phyloP scores from a whole-genome alignment of 2,329 filamentous ascomycete genomes.

The Botrytis byssoidea region DNA sequence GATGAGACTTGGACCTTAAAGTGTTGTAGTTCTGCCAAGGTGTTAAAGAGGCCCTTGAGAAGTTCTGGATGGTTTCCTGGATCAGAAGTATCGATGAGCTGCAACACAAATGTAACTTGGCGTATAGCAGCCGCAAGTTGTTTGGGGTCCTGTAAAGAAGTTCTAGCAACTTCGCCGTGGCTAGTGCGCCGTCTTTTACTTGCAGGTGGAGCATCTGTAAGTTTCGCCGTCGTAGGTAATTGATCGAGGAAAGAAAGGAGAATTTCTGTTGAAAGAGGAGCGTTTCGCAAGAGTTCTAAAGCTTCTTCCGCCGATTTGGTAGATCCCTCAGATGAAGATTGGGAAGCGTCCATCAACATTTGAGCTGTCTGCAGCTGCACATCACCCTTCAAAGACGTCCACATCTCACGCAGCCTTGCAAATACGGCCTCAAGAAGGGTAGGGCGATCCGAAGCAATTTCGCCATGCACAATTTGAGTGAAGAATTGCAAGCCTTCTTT shows the following conservation, averaged over 20 bases:
- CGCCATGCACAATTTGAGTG: constrained; percentile 49
- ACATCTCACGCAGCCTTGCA: constrained; percentile 66
- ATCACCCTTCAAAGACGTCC: constrained; percentile 67
- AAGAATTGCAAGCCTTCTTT: constrained; percentile 56
- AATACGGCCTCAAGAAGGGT: constrained; percentile 65
- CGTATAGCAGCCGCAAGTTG: constrained; percentile 68
- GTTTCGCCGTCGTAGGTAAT: constrained; percentile 69
- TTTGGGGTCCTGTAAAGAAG: constrained; percentile 60
- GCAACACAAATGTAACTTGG: constrained; percentile 81
- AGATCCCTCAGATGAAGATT: constrained; percentile 42
- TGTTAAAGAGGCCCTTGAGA: constrained; percentile 75
- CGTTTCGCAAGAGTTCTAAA: constrained; percentile 68
- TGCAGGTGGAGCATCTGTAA: constrained; percentile 69
- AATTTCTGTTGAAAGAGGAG: constrained; percentile 71
- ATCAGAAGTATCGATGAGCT: constrained; percentile 79
- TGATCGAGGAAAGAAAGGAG: constrained; percentile 71
- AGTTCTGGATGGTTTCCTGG: constrained; percentile 74
- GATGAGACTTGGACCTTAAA: constrained; percentile 79
- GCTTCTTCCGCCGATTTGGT: constrained; percentile 55
- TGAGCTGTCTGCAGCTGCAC: constrained; percentile 59
- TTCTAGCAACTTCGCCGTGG: constrained; percentile 63
- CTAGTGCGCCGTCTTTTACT: constrained; percentile 80
- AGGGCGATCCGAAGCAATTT: constrained; percentile 46
- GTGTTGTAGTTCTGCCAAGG: constrained; percentile 83
- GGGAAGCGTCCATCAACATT: constrained; percentile 60